Evolutionary conservation across 306 rosid genomes (phyloP), one percentile per base, ranked within the genome.

Genomic region (Sechiopsis laciniata): DNA sequence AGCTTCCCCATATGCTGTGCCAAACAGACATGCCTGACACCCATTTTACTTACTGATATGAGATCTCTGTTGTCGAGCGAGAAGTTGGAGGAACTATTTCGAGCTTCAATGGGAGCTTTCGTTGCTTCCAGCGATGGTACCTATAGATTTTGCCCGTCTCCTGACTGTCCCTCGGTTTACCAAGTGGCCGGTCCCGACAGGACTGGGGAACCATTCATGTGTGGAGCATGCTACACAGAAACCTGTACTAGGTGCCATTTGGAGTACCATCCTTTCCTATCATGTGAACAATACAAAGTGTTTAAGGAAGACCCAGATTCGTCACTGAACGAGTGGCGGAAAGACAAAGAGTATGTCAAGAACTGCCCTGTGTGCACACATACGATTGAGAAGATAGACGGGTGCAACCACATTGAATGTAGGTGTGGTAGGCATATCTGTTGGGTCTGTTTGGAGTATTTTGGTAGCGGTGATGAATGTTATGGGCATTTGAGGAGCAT

Each of bases 361-460:
- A 72, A 77, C 81, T 95, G 99, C 80, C 79, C 84, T 0, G 79
- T 60, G 1, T 95, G 99, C 72, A 84, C 90, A 32, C 84, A 75
- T 73, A 79, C 86, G 17, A 89, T 95, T 45, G 96, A 95, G 86
- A 95, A 95, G 86, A 54, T 75, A 0, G 97, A 91, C 9, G 99
- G 99, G 46, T 95, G 99, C 88, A 91, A 95, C 81, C 99, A 91
- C 57, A 54, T 95, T 16, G 92, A 84, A 82, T 95, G 99, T 32
- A 82, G 78, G 85, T 95, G 99, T 56, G 97, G 92, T 50, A 91
- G 71, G 59, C 99, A 95, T 76, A 86, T 95, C 5, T 95, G 99
- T 82, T 95, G 97, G 97, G 95, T 76, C 59, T 95, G 97, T 80
- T 79, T 94, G 83, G 95, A 79, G 35, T 61, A 68, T 80, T 91